phyloP scores from a whole-genome alignment of 2,329 filamentous ascomycete species.

The Apiospora hydei region DNA sequence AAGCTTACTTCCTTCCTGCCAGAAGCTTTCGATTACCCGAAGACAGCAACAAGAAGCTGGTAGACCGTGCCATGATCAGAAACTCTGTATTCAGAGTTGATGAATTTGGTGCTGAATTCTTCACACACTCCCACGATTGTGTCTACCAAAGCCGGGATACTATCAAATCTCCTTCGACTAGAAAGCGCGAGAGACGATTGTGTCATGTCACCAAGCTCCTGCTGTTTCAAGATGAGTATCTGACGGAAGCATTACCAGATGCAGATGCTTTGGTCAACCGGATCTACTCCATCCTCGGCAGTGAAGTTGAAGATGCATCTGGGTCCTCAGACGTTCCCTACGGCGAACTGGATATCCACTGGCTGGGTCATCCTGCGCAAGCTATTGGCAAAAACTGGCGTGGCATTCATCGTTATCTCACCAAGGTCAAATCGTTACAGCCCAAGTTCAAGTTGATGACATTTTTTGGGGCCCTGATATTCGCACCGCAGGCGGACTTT shows the following conservation, averaged over 20 bases:
- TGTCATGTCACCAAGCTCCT: not conserved
- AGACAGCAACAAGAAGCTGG: slow-evolving; percentile 24
- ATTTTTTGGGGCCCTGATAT: slow-evolving; percentile 38
- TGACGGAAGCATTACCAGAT: not conserved
- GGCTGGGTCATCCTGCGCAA: slow-evolving; percentile 22
- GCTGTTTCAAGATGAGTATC: slow-evolving; percentile 19
- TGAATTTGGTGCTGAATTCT: slow-evolving; percentile 47
- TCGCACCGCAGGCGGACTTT: slow-evolving; percentile 32
- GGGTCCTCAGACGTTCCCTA: not conserved
- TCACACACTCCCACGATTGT: slow-evolving; percentile 40
- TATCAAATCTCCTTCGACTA: not conserved
- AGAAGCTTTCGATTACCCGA: not conserved
- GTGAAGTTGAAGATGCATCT: not conserved
- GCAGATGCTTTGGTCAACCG: not conserved
- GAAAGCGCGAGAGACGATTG: not conserved
- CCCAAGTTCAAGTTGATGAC: slow-evolving; percentile 41
- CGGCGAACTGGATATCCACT: slow-evolving; percentile 8
- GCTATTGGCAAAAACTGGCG: slow-evolving; percentile 35
- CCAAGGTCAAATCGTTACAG: slow-evolving; percentile 6
- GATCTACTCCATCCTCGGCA: not conserved
- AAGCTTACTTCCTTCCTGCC: slow-evolving; percentile 41
- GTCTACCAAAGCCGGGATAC: slow-evolving; percentile 43
- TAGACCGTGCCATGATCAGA: slow-evolving; percentile 31
- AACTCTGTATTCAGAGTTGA: slow-evolving; percentile 31
- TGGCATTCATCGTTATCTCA: slow-evolving; percentile 33